These are phyloP conservation scores for Talaromyces sp. DNA, from an alignment of 2,329 filamentous ascomycete species.

Conservation along the genomic window DNA sequence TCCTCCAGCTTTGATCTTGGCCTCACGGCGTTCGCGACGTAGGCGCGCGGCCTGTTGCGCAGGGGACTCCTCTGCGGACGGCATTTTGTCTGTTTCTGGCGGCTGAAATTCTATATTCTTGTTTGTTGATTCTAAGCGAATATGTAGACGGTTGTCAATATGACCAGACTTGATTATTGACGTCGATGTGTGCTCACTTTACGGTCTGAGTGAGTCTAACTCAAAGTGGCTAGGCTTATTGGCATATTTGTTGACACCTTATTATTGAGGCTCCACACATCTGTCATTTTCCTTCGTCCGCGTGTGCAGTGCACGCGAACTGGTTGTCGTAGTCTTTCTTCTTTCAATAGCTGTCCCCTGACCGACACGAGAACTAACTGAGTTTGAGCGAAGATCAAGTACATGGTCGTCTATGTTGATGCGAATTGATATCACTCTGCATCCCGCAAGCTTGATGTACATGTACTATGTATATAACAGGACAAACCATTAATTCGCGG, in stretches of 20 bases:
- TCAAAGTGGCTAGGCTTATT: neutral
- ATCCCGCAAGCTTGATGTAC: neutral
- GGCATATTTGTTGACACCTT: neutral
- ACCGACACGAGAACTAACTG: neutral
- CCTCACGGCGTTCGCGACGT: slow-evolving; percentile 60
- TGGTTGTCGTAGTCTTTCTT: neutral
- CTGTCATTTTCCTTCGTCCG: no score
- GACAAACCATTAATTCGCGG: no score
- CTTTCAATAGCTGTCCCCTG: neutral
- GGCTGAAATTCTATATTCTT: no score
- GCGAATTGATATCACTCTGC: neutral
- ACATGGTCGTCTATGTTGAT: neutral
- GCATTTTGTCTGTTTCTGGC: slow-evolving; percentile 25
- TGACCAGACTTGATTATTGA: neutral
- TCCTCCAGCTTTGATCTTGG: slow-evolving; percentile 58
- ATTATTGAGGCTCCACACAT: neutral
- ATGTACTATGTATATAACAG: no score
- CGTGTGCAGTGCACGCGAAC: no score
- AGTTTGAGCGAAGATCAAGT: neutral
- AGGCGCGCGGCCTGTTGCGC: slow-evolving; percentile 54
- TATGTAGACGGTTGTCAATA: neutral
- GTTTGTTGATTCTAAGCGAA: neutral
- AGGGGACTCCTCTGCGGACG: slow-evolving; percentile 43
- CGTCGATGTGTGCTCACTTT: slow-evolving; percentile 3
- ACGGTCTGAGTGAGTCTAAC: neutral